A percentile compares a stretch with the other conserved stretches of the same genome.
phyloP scores from a whole-genome alignment of 202 grass and related monocot species.

The Setaria viridis region DNA sequence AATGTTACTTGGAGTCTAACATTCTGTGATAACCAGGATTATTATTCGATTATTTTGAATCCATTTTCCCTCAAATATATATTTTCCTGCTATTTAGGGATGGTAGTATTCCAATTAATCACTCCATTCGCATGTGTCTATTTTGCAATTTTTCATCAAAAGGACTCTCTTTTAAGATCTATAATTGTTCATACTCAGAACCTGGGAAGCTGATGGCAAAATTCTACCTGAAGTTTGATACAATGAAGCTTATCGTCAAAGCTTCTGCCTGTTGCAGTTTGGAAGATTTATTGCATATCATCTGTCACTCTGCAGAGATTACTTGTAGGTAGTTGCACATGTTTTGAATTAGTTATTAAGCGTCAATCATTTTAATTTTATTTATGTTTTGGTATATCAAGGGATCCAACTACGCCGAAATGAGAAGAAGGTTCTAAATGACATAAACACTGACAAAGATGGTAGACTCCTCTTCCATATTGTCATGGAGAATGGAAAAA shows the following conservation, averaged over 20 bases:
- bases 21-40: background rate
- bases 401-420: constrained; percentile 97
- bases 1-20: background rate
- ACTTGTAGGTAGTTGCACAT: constrained; percentile 69
- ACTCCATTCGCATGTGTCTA: constrained; percentile 5
- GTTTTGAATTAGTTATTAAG: constrained; percentile 37
- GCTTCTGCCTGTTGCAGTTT: constrained; percentile 79
- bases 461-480: constrained; percentile 85
- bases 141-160: constrained; percentile 36
- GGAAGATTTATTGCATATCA: constrained; percentile 84
- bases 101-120: constrained; percentile 3
- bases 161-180: constrained; percentile 28
- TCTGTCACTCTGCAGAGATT: constrained; percentile 86
- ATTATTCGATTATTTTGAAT: constrained; percentile 37
- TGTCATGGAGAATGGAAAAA: constrained; percentile 76
- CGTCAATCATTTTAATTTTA: constrained; percentile 30
- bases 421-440: constrained; percentile 89
- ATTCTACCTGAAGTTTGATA: constrained; percentile 97
- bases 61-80: background rate
- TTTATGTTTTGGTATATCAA: constrained; percentile 50
- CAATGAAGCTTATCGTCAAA: constrained; percentile 97
- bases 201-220: constrained; percentile 97
- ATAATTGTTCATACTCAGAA: constrained; percentile 59
- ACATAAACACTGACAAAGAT: constrained; percentile 89
- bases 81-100: background rate